Conservation (phyloP, 768 basidiomycete genomes). For the Russula brevipes region DNA sequence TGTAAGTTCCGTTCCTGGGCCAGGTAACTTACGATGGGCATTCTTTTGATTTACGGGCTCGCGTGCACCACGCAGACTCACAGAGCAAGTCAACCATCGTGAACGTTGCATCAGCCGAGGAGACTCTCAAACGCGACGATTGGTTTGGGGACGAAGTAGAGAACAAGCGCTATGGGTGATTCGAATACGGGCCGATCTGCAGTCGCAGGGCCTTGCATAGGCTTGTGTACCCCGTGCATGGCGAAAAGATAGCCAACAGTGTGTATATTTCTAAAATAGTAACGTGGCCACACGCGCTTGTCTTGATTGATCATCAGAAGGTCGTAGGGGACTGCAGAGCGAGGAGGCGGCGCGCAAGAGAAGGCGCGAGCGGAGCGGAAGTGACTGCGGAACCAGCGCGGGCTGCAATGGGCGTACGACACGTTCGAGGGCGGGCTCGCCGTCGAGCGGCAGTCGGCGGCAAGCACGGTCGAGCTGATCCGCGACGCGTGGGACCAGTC, state of each 20-base stretch:
- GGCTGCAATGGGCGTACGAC: no score
- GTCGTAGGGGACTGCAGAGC: neutral
- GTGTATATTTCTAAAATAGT: neutral
- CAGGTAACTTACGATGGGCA: neutral
- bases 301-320: neutral
- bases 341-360: no score
- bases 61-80: constrained; percentile 48
- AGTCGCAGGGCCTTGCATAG: no score
- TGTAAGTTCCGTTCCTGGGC: constrained; percentile 45
- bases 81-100: constrained; percentile 80
- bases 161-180: constrained; percentile 60
- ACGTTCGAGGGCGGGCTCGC: no score
- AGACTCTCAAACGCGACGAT: constrained; percentile 58
- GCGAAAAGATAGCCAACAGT: neutral
- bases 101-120: constrained; percentile 60
- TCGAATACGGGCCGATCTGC: no score
- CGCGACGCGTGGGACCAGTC: no score
- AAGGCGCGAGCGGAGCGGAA: no score
- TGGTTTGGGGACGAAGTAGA: constrained; percentile 66
- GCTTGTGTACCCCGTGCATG: neutral
- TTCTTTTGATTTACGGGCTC: constrained; percentile 4
- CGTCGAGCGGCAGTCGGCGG: no score
- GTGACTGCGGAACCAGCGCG: no score
- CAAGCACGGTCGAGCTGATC: no score
- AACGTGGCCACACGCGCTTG: neutral